Conservation (phyloP, 352 stramenopile species). For the Phytopythium aichiense region DNA sequence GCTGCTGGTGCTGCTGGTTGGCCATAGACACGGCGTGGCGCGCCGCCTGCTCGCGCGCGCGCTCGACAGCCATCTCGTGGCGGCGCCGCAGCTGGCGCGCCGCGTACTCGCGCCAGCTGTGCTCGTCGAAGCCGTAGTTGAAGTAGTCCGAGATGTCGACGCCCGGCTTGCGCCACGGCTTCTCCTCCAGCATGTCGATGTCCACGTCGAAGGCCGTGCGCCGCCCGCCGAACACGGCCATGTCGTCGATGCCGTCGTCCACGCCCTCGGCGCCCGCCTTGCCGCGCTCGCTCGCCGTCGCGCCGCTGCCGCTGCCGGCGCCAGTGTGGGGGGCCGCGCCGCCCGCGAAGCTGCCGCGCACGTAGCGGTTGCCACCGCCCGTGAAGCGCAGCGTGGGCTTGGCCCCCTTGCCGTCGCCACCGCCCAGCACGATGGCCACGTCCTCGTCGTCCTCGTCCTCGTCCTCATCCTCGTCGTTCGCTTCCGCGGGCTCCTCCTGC, state of each 20-base stretch:
- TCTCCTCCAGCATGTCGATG: constrained; percentile 89
- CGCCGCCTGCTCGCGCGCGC: constrained; percentile 75
- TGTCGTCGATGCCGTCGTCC: constrained; percentile 55
- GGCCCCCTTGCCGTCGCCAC: constrained; percentile 43
- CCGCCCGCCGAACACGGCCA: constrained; percentile 73
- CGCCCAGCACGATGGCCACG: constrained; percentile 71
- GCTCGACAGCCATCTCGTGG: constrained; percentile 69
- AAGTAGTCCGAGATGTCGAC: constrained; percentile 94
- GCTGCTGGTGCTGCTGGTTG: constrained; percentile 32
- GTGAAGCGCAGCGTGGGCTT: constrained; percentile 83
- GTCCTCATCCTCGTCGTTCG: constrained; percentile 54
- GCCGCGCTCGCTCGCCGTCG: constrained; percentile 1
- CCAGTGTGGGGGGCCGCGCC: constrained; percentile 18
- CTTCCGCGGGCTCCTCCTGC: constrained; percentile 3
- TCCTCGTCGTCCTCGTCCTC: constrained; percentile 83
- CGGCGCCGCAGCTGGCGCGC: constrained; percentile 66
- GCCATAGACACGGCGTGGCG: constrained; percentile 62
- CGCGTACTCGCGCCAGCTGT: constrained; percentile 79
- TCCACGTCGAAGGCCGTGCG: constrained; percentile 91
- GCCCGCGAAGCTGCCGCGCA: constrained; percentile 51
- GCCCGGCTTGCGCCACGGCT: constrained; percentile 88
- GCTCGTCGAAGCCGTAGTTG: constrained; percentile 92
- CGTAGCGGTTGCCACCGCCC: constrained; percentile 67
- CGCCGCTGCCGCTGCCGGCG: not conserved
- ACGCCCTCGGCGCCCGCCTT: constrained; percentile 8